These are phyloP conservation scores for Claviceps sp. DNA, from an alignment of 2,329 filamentous ascomycete genomes.

Conservation along the genomic window DNA sequence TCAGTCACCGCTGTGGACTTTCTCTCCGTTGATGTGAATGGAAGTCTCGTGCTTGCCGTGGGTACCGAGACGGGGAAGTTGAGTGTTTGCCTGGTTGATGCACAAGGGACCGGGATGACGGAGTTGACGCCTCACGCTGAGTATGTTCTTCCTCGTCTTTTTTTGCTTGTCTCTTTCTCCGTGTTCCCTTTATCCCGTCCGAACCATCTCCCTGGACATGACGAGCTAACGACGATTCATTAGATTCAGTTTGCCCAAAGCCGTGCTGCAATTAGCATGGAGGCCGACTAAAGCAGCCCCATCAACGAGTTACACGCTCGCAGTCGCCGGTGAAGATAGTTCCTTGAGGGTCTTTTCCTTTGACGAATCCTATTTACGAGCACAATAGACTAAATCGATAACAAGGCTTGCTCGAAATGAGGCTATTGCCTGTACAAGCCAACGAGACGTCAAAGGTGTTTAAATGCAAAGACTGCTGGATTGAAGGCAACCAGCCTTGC, in stretches of 20 bases:
- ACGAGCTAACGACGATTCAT: slow-evolving; percentile 6
- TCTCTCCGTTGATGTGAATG: slow-evolving; percentile 22
- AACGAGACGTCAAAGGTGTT: too few relatives aligned
- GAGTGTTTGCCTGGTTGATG: slow-evolving; percentile 27
- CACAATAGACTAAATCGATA: background rate
- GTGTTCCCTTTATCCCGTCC: background rate
- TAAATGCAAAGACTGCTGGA: too few relatives aligned
- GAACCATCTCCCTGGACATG: background rate
- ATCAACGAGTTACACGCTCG: slow-evolving; percentile 25
- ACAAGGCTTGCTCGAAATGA: too few relatives aligned
- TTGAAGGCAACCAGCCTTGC: too few relatives aligned
- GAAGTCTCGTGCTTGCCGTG: slow-evolving; percentile 33
- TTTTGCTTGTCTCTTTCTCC: background rate
- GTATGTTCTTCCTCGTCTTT: slow-evolving; percentile 18
- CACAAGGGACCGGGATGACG: slow-evolving; percentile 24
- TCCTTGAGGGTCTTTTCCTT: slow-evolving; percentile 45
- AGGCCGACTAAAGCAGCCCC: slow-evolving; percentile 32
- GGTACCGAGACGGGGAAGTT: slow-evolving; percentile 43
- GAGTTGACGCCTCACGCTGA: slow-evolving; percentile 22
- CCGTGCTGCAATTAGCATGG: slow-evolving; percentile 58
- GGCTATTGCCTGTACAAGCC: too few relatives aligned
- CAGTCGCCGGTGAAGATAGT: slow-evolving; percentile 46
- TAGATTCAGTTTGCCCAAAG: slow-evolving; percentile 39
- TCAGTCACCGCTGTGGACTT: slow-evolving; percentile 65
- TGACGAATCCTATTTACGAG: slow-evolving; percentile 13